Base-by-base conservation (phyloP, 1,139 yeast species). In the Ogataea hybrid region DNA sequence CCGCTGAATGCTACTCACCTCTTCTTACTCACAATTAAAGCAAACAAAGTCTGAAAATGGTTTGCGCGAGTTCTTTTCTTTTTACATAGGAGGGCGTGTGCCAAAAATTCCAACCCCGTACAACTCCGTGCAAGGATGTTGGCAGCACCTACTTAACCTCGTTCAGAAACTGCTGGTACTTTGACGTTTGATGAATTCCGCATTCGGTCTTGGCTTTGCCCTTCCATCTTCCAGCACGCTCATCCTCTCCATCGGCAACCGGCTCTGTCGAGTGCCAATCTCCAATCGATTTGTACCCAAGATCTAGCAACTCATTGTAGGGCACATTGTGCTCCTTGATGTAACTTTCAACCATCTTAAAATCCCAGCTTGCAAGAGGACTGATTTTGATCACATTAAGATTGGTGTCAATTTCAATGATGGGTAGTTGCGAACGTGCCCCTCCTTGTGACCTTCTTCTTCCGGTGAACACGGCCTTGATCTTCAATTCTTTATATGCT, bases 191-290 rank as follows among this genome's bases (percentile, higher is more conserved):
- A 59, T 92, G 98, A 44, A 92, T 89, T 2, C 98, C 98, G 65
- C 98, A 92, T 62, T 92, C 98, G 0, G 96, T 88, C 68, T 92
- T 92, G 5, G 80, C 75, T 62, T 84, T 77, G 2, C 97, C 97
- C 70, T 85, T 84, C 98, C 98, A 92, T 56, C 98, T 77, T 1
- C 98, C 98, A 23, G 95, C 80, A 53, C 98, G 77, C 62, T 92
- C 98, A 60, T 90, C 97, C 59, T 88, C 97, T 5, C 94, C 96
- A 36, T 85, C 96, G 9, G 70, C 77, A 9, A 88, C 95, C 1
- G 97, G 97, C 30, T 68, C 79, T 0, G 98, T 92, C 1, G 96
- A 86, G 64, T 92, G 98, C 79, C 92, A 92, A 64, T 92, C 98
- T 1, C 98, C 98, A 16, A 92, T 77, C 0, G 96, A 85, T 56